phyloP scores from a whole-genome alignment of 106 monocot species.

The Allium cepa region DNA sequence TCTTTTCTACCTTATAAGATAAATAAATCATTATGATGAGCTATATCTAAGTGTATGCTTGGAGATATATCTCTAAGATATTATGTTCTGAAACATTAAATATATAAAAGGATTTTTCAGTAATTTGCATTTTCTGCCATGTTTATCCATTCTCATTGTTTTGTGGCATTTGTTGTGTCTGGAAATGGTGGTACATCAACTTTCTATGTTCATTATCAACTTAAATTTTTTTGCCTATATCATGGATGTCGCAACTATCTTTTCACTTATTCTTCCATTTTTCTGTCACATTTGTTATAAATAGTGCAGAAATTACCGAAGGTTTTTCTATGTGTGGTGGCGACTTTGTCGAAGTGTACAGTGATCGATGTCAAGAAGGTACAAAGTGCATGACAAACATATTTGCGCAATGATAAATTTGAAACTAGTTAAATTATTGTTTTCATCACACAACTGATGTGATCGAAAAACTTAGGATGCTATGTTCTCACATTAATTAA shows the following conservation, averaged over 20 bases:
- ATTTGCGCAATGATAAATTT: too few species aligned
- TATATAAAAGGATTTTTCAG: background rate
- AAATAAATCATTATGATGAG: too few species aligned
- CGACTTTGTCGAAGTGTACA: slow-evolving; percentile 98
- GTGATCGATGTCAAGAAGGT: slow-evolving; percentile 82
- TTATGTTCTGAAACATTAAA: too few species aligned
- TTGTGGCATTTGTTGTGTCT: background rate
- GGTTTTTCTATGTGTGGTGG: slow-evolving; percentile 99
- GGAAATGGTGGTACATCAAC: slow-evolving; percentile 2
- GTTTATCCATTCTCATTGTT: background rate
- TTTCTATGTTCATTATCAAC: background rate
- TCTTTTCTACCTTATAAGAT: too few species aligned
- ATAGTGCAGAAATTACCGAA: slow-evolving; percentile 94
- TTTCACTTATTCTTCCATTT: background rate
- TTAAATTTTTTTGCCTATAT: too few species aligned
- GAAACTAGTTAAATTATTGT: too few species aligned
- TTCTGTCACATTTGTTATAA: slow-evolving; percentile 3
- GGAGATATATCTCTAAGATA: too few species aligned
- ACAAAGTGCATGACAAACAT: background rate
- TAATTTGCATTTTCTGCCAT: background rate
- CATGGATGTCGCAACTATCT: too few species aligned
- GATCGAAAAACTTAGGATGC: too few species aligned
- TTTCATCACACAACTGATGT: too few species aligned
- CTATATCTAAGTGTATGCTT: too few species aligned
- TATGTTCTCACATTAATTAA: too few species aligned